Evolutionary conservation across 768 basidiomycete genomes (phyloP), one percentile per base, ranked within the genome.

Genomic region (Russula vinacea): DNA sequence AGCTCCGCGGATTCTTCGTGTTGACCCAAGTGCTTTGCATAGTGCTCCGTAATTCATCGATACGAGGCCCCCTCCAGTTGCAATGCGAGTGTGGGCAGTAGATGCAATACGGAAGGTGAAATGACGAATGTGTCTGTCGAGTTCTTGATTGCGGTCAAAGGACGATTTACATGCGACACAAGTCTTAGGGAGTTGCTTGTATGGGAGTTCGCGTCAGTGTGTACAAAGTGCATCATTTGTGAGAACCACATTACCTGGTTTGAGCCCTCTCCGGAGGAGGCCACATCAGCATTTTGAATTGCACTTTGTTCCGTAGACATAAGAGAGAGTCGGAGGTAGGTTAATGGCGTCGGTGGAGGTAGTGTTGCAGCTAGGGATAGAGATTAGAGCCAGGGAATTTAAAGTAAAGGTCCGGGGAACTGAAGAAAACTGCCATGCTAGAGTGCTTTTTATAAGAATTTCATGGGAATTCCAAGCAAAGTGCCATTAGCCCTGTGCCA

Each of bases 61-160:
- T 1, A 4, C 50, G 56, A 10, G 33, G 14, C 2, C 62, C 62
- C 39, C 62, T 57, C 62, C 62, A 62, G 0, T 1, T 2, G 19
- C 56, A 57, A 13, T 16, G 4, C 1, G 13, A 17, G 24, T 24
- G 17, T 14, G 56, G 49, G 5, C 62, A 62, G 7, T 13, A 33
- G 0, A 62, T 5, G 1, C 39, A 62, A n/a, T 40, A 32, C 3
- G 62, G 62, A 22, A 62, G 11, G 10, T 62, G 49, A 11, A 32
- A 16, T 5, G 7, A 17, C 5, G 7, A 11, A 40, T 6, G 10
- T 62, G 62, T 24, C 52, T 42, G 3, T 58, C 49, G 3, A 56
- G n/a, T 0, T 62, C 62, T n/a, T 58, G 62, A 19, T 3, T 11
- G 1, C 62, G 39, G 5, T 0, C 0, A 10, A 10, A 58, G 2